Evolutionary conservation across 768 basidiomycete species (phyloP).

Genomic region (Lanmaoa rubissima): DNA sequence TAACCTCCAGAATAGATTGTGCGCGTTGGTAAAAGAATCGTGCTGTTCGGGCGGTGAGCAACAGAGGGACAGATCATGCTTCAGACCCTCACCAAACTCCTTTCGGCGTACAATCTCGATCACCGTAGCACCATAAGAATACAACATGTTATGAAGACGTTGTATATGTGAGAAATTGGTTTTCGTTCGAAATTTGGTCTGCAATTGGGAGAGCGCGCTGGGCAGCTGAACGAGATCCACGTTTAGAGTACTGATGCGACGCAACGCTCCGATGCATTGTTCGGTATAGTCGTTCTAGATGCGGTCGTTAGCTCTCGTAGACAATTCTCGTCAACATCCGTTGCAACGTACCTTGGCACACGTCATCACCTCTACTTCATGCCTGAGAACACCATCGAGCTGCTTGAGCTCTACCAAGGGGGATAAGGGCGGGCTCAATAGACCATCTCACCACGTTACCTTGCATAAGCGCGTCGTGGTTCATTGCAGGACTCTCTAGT

Average conservation of each 20-base stretch:
- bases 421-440: not conserved
- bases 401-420: conserved; percentile 55
- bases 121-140: conserved; percentile 88
- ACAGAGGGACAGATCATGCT: not conserved
- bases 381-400: conserved; percentile 57
- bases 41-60: conserved; percentile 39
- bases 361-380: conserved; percentile 57
- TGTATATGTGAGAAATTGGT: conserved; percentile 91
- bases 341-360: conserved; percentile 47
- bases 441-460: conserved; percentile 34
- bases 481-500: conserved; percentile 54
- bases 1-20: conserved; percentile 76
- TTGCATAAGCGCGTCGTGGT: conserved; percentile 51
- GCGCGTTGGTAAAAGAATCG: conserved; percentile 81
- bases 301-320: not conserved
- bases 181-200: conserved; percentile 69
- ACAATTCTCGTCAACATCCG: not conserved
- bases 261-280: conserved; percentile 62
- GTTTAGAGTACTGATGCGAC: conserved; percentile 78
- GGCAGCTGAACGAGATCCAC: conserved; percentile 78
- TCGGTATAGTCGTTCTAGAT: conserved; percentile 69
- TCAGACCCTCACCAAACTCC: conserved; percentile 67
- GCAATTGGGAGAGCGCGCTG: conserved; percentile 57
- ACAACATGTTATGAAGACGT: conserved; percentile 84
- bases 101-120: conserved; percentile 89